A percentile compares a stretch with the other conserved stretches of the same genome.
Evolutionary conservation across 495 filamentous ascomycete species (phyloP).

Genomic region (Platismatia glauca): DNA sequence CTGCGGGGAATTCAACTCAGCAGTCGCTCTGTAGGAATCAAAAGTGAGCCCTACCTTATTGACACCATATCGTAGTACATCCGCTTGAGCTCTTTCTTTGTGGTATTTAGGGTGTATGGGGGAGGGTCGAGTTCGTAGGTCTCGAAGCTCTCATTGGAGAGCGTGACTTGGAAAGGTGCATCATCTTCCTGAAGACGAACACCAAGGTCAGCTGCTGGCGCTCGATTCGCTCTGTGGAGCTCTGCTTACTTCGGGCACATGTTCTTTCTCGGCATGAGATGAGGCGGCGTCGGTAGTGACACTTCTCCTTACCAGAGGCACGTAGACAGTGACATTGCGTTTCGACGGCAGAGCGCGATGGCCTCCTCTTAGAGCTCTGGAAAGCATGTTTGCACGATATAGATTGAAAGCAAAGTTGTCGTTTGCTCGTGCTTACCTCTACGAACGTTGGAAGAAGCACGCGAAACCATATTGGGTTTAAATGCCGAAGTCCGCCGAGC

Average conservation of each 20-base stretch:
- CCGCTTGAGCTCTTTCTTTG: conserved; percentile 95
- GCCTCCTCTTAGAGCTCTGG: conserved; percentile 19
- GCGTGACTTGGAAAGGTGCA: conserved; percentile 81
- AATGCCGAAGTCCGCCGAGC: background rate
- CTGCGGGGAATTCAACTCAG: conserved; percentile 35
- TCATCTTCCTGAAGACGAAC: conserved; percentile 64
- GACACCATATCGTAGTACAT: conserved; percentile 98
- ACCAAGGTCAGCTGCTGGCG: background rate
- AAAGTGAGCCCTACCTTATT: conserved; percentile 55
- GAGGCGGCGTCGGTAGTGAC: conserved; percentile 94
- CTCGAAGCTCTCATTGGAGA: conserved; percentile 98
- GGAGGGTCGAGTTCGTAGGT: conserved; percentile 98
- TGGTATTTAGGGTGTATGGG: conserved; percentile 78
- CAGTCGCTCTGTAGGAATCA: conserved; percentile 11
- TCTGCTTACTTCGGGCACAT: conserved; percentile 44
- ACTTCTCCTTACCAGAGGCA: conserved; percentile 37
- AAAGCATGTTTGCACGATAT: conserved; percentile 16
- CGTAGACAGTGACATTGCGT: conserved; percentile 7
- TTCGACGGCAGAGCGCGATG: conserved; percentile 16
- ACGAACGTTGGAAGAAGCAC: background rate
- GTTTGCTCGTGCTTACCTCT: background rate
- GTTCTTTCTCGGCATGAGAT: conserved; percentile 75
- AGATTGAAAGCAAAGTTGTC: conserved; percentile 1
- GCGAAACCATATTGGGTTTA: conserved; percentile 2
- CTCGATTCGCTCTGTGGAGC: background rate